These are phyloP conservation scores for Rutstroemia sp. DNA, from an alignment of 2,329 filamentous ascomycete genomes.

Conservation along the genomic window DNA sequence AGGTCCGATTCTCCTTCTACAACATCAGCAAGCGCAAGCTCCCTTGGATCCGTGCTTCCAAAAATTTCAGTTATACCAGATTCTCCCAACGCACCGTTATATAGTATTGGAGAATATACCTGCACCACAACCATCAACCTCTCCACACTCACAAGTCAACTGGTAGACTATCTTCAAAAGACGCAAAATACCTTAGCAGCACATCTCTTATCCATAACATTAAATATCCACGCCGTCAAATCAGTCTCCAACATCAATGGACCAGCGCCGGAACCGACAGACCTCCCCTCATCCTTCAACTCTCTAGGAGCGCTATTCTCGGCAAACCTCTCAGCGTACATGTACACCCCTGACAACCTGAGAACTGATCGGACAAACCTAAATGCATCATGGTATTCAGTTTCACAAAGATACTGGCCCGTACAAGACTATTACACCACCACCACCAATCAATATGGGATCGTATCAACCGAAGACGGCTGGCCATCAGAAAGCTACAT, in stretches of 20 bases:
- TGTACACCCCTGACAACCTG: slow-evolving; percentile 48
- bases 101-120: slow-evolving; percentile 44
- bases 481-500: slow-evolving; percentile 57
- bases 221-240: slow-evolving; percentile 54
- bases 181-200: slow-evolving; percentile 50
- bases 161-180: slow-evolving; percentile 44
- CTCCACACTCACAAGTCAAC: slow-evolving; percentile 39
- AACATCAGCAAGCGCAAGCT: slow-evolving; percentile 6
- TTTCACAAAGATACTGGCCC: slow-evolving; percentile 36
- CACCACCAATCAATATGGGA: slow-evolving; percentile 19
- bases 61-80: slow-evolving; percentile 12
- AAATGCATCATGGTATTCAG: slow-evolving; percentile 49
- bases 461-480: slow-evolving; percentile 45
- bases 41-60: slow-evolving; percentile 19
- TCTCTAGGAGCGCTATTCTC: slow-evolving; percentile 41
- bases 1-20: neutral
- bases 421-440: slow-evolving; percentile 45
- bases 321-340: slow-evolving; percentile 39
- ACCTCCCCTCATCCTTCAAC: slow-evolving; percentile 38
- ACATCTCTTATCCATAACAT: slow-evolving; percentile 42
- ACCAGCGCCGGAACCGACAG: slow-evolving; percentile 31
- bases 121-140: slow-evolving; percentile 48
- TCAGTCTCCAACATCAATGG: slow-evolving; percentile 36
- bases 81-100: slow-evolving; percentile 27
- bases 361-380: slow-evolving; percentile 45